Evolutionary conservation across 2,329 filamentous ascomycete genomes (phyloP).

Genomic region (Gyromitra esculenta): DNA sequence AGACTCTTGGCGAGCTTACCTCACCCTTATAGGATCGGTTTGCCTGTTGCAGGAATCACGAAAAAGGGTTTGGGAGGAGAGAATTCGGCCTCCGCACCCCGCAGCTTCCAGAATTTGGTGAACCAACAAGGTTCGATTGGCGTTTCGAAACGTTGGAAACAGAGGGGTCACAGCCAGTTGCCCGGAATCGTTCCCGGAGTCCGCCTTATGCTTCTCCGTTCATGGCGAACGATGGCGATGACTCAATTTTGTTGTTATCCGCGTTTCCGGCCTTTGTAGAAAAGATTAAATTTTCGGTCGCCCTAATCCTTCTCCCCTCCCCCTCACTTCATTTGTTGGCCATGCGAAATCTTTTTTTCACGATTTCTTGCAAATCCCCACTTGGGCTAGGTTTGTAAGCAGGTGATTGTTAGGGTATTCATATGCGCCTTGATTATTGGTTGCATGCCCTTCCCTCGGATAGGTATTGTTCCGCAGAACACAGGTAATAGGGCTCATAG

Average conservation of each 20-base stretch:
- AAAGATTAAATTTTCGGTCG: slow-evolving; percentile 11
- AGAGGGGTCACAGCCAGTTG: slow-evolving; percentile 31
- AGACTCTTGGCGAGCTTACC: slow-evolving; percentile 29
- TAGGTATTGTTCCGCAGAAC: slow-evolving; percentile 29
- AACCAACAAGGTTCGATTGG: slow-evolving; percentile 37
- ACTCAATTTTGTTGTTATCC: slow-evolving; percentile 23
- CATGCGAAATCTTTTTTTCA: slow-evolving; percentile 6
- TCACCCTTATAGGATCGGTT: slow-evolving; percentile 17
- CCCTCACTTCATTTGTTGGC: background rate
- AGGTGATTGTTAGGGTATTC: background rate
- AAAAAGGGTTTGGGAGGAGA: background rate
- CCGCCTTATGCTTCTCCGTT: slow-evolving; percentile 26
- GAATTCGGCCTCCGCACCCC: slow-evolving; percentile 23
- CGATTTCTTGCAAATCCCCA: slow-evolving; percentile 1
- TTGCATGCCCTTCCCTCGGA: slow-evolving; percentile 26
- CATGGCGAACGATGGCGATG: slow-evolving; percentile 28
- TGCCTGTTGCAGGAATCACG: slow-evolving; percentile 14
- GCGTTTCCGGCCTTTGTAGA: slow-evolving; percentile 5
- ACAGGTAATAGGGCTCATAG: slow-evolving; percentile 15
- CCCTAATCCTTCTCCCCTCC: slow-evolving; percentile 3
- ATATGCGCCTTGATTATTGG: slow-evolving; percentile 16
- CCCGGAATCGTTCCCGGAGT: slow-evolving; percentile 43
- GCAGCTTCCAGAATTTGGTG: slow-evolving; percentile 43
- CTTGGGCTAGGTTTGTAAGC: slow-evolving; percentile 26
- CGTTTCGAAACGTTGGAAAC: slow-evolving; percentile 1